phyloP scores from a whole-genome alignment of 1,139 yeast species.

The Hemisphaericaspora xylanilytica region DNA sequence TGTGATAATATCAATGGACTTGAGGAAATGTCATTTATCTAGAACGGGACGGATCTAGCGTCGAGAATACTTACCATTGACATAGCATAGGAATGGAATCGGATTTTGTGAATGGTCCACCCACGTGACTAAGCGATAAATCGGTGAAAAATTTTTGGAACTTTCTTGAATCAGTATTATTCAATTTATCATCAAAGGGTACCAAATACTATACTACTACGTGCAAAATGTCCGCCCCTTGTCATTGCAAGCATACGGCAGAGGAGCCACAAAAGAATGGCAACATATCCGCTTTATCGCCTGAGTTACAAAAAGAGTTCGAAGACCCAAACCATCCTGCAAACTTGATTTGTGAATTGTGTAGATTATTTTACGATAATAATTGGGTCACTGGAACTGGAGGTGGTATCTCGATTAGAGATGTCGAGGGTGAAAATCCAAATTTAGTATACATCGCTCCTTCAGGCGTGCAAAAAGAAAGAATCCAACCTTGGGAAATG shows the following conservation, averaged over 20 bases:
- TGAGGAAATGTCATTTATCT: too few species aligned
- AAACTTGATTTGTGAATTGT: slow-evolving; percentile 76
- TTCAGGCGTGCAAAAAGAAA: slow-evolving; percentile 92
- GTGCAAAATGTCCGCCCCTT: slow-evolving; percentile 18
- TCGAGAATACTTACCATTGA: too few species aligned
- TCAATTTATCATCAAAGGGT: neutral
- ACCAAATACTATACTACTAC: neutral
- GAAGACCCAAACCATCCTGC: slow-evolving; percentile 75
- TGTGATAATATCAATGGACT: too few species aligned
- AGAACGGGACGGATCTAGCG: too few species aligned
- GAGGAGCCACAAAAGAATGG: neutral
- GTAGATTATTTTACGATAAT: slow-evolving; percentile 71
- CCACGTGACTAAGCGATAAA: too few species aligned
- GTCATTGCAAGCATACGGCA: slow-evolving; percentile 15
- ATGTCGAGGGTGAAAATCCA: slow-evolving; percentile 43
- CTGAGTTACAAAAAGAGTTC: slow-evolving; percentile 15
- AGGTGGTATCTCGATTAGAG: slow-evolving; percentile 85
- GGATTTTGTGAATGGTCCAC: too few species aligned
- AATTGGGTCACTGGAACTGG: slow-evolving; percentile 98
- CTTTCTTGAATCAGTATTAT: neutral
- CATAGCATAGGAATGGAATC: too few species aligned
- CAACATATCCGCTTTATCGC: slow-evolving; percentile 5
- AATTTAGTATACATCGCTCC: slow-evolving; percentile 78
- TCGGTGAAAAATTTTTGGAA: neutral
- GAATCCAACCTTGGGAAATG: slow-evolving; percentile 78